A percentile compares a stretch with the other conserved stretches of the same genome.
Conservation (phyloP, 176 grass and related monocot species). For the Elymus sibiricus region DNA sequence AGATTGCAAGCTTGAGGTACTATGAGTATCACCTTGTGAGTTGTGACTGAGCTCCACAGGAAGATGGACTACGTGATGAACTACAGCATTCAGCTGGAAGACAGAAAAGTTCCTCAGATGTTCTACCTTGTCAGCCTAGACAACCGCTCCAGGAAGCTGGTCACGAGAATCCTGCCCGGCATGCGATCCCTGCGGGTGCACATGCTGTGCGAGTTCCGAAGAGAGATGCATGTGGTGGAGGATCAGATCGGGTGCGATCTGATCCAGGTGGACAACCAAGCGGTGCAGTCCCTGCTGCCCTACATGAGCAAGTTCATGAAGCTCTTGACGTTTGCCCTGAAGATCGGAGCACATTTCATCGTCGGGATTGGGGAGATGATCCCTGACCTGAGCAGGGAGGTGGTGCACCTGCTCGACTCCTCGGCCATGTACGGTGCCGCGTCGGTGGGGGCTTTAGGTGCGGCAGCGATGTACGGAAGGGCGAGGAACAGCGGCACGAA, state of each 20-base stretch:
- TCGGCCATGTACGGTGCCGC: conserved; percentile 45
- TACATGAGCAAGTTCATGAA: conserved; percentile 92
- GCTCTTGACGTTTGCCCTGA: conserved; percentile 78
- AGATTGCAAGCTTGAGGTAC: conserved; percentile 83
- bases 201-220: conserved; percentile 77
- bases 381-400: conserved; percentile 76
- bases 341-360: conserved; percentile 79
- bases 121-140: conserved; percentile 84
- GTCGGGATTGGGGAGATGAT: conserved; percentile 94
- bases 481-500: conserved; percentile 35
- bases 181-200: conserved; percentile 73
- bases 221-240: conserved; percentile 90
- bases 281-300: conserved; percentile 64
- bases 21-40: conserved; percentile 75
- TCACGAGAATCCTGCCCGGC: conserved; percentile 71
- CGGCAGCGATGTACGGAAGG: conserved; percentile 40
- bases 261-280: conserved; percentile 75
- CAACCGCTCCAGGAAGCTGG: conserved; percentile 49
- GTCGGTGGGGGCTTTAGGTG: conserved; percentile 62
- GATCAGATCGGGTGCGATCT: conserved; percentile 84
- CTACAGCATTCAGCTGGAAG: conserved; percentile 77
- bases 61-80: conserved; percentile 83
- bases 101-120: conserved; percentile 77
- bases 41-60: conserved; percentile 68
- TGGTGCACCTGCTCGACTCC: conserved; percentile 66